Percentiles rank a stretch among this genome's conserved stretches.
These are phyloP conservation scores for Pecoramyces ruminantium DNA, from an alignment of 192 early-diverging fungal genomes.

Conservation along the genomic window DNA sequence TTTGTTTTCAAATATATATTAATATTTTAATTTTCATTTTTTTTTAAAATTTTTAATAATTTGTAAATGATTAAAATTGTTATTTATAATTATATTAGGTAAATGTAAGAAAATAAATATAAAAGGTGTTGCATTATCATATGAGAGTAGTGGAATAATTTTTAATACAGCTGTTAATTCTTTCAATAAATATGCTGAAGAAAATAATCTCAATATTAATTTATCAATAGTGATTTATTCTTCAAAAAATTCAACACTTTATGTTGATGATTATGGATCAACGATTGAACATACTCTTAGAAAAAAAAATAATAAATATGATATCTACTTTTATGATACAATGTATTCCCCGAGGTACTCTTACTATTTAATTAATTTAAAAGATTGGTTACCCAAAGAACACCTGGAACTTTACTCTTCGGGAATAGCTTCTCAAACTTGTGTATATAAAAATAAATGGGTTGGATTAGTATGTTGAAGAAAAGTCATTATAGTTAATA, in stretches of 20 bases:
- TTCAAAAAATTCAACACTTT: neutral
- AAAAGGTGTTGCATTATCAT: no score
- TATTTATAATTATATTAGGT: no score
- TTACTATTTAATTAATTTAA: neutral
- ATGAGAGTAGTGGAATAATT: no score
- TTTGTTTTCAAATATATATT: no score
- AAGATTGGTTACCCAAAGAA: neutral
- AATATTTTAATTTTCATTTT: no score
- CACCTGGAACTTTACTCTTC: neutral
- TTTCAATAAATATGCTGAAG: no score
- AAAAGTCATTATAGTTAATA: no score
- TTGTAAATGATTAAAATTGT: no score
- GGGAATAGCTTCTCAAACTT: neutral
- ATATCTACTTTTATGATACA: neutral
- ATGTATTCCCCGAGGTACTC: neutral
- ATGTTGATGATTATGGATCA: neutral
- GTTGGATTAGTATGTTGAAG: neutral
- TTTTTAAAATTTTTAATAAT: no score
- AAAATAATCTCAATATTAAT: no score
- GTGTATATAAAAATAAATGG: neutral
- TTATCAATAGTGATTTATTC: neutral
- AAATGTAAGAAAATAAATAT: no score
- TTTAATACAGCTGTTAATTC: no score
- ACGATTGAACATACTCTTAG: neutral
- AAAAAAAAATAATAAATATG: neutral